Evolutionary conservation across 2,329 filamentous ascomycete genomes (phyloP), one percentile per base, ranked within the genome.

Genomic region (Trichoderma breve): DNA sequence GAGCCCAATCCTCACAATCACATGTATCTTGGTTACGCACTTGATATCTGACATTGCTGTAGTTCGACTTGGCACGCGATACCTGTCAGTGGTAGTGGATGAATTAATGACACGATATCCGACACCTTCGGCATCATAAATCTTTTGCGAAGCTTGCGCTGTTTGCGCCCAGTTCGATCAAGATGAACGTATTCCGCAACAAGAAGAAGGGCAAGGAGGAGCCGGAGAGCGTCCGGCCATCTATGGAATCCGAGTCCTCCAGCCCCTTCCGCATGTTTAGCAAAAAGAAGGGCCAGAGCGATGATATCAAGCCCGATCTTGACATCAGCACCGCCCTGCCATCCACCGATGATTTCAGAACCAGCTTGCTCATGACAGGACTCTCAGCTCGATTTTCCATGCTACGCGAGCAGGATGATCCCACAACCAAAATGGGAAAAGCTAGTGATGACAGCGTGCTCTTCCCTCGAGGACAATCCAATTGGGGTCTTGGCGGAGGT

Each of bases 311-410:
- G 79, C 85, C 84, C 72, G 88, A 93, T 73, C 82, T 98, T 61
- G 92, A 98, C 77, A 84, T 98, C 14, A 81, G 90, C 3, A 85
- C 85, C 14, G 95, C 90, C 1, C 85, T 99, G 3, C 96, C 96
- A 1, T 87, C 94, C 0, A 91, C 85, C 61, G 94, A 98, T 81
- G 92, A 98, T 78, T 98, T 99, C 81, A 90, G 96, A 71, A 99
- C 96, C 4, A 98, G 96, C 85, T 84, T 99, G 72, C 86, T 99
- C 74, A 97, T 99, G 95, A 95, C 94, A 0, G 95, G 95, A 55
- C 87, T 99, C 5, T 98, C 95, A 0, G 94, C 95, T 14, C 91
- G 96, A 7, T 99, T 99, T 81, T 98, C 95, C 76, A 98, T 98
- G 95, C 85, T 98, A 36, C 87, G 94, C 77, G 95, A 98, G 81